Conservation (phyloP, 305 asterid species). For the Solanum hybrid region DNA sequence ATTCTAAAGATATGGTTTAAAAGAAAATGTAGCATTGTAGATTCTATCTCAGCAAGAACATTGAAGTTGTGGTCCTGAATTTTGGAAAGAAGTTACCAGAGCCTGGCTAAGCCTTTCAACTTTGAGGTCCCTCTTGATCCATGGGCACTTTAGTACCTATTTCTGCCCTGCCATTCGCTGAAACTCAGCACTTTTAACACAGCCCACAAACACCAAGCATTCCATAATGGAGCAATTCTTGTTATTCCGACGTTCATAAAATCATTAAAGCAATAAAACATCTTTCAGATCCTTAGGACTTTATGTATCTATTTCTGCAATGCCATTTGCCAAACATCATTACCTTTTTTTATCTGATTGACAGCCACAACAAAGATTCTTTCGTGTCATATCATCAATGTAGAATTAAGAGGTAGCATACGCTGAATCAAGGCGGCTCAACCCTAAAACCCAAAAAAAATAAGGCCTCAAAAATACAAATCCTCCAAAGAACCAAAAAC, state of each 20-base stretch:
- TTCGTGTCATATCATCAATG: not conserved
- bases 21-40: not conserved
- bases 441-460: not conserved
- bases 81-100: not conserved
- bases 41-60: not conserved
- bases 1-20: not conserved
- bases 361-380: not conserved
- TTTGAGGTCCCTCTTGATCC: conserved; percentile 5
- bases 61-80: not conserved
- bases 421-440: not conserved
- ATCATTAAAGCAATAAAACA: not conserved
- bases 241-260: not conserved
- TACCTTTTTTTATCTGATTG: not conserved
- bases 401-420: not conserved
- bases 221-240: not conserved
- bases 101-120: not conserved
- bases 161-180: conserved; percentile 10
- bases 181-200: not conserved
- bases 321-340: not conserved
- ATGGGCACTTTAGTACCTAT: not conserved
- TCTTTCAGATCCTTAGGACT: not conserved
- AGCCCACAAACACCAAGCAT: not conserved
- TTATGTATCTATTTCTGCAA: conserved; percentile 8
- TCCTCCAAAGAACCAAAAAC: not conserved
- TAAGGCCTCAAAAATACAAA: not conserved